These are phyloP conservation scores for Phallus indusiatus DNA, from an alignment of 768 basidiomycete genomes.

Conservation along the genomic window DNA sequence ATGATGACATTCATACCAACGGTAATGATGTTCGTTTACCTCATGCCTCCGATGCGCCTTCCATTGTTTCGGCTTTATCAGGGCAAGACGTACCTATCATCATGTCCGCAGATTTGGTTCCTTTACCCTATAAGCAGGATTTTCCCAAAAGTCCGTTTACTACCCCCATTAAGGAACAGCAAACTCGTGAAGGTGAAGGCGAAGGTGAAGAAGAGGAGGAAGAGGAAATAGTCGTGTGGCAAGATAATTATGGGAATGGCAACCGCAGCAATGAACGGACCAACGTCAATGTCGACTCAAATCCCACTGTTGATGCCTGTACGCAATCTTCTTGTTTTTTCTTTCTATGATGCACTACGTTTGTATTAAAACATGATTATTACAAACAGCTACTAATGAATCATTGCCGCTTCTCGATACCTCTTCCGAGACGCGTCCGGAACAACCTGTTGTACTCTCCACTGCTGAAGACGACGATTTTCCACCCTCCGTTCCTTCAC, in stretches of 20 bases:
- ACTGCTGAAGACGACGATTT: neutral
- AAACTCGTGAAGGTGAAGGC: slow-evolving; percentile 56
- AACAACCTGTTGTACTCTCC: neutral
- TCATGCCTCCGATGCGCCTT: slow-evolving; percentile 46
- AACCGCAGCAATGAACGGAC: slow-evolving; percentile 23
- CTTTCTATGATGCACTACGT: neutral
- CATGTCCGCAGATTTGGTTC: slow-evolving; percentile 27
- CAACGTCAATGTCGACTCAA: slow-evolving; percentile 25
- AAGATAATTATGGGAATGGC: slow-evolving; percentile 23
- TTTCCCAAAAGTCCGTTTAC: slow-evolving; percentile 67
- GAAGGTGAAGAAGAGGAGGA: slow-evolving; percentile 70
- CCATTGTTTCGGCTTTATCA: slow-evolving; percentile 20
- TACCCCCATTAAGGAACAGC: slow-evolving; percentile 56
- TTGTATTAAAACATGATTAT: neutral
- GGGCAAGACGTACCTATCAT: slow-evolving; percentile 36
- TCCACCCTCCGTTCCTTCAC: neutral
- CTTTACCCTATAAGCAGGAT: slow-evolving; percentile 46
- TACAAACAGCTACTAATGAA: neutral
- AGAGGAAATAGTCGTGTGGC: slow-evolving; percentile 24
- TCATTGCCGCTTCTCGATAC: neutral
- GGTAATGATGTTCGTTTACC: slow-evolving; percentile 25
- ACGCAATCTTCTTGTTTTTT: neutral
- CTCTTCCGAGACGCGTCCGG: neutral
- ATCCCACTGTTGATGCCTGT: neutral
- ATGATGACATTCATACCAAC: neutral